These are phyloP conservation scores for Nakazawaea ernobii DNA, from an alignment of 805 yeast species.

Conservation along the genomic window DNA sequence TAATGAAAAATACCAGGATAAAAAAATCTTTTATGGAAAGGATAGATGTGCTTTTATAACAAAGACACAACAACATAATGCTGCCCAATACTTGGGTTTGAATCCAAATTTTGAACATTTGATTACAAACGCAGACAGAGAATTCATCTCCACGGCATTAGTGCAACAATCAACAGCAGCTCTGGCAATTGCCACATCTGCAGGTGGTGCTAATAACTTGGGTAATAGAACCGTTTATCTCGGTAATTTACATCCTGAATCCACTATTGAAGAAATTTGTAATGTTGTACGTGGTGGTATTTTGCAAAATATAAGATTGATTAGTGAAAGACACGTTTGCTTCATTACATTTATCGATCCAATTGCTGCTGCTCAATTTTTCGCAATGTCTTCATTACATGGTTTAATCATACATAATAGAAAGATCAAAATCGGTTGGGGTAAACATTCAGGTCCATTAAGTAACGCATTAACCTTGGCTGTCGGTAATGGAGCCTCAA, in stretches of 20 bases:
- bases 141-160: constrained; percentile 62
- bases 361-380: constrained; percentile 95
- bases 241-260: constrained; percentile 84
- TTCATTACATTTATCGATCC: constrained; percentile 96
- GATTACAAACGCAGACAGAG: constrained; percentile 52
- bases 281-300: constrained; percentile 95
- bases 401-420: constrained; percentile 83
- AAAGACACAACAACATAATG: constrained; percentile 93
- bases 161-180: constrained; percentile 96
- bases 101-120: constrained; percentile 85
- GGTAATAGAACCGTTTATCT: constrained; percentile 93
- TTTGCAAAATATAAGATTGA: constrained; percentile 73
- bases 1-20: constrained; percentile 62
- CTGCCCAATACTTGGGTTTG: constrained; percentile 88
- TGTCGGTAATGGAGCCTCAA: constrained; percentile 87
- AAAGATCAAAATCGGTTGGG: constrained; percentile 94
- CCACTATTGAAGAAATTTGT: constrained; percentile 88
- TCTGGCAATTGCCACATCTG: constrained; percentile 92
- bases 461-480: constrained; percentile 84
- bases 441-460: constrained; percentile 90
- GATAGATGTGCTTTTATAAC: constrained; percentile 94
- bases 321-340: constrained; percentile 84
- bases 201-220: constrained; percentile 87
- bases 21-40: constrained; percentile 85
- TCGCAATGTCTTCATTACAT: constrained; percentile 87